Evolutionary conservation across 2,329 filamentous ascomycete species (phyloP), one percentile per base, ranked within the genome.

Genomic region (Apiospora pterosperma): DNA sequence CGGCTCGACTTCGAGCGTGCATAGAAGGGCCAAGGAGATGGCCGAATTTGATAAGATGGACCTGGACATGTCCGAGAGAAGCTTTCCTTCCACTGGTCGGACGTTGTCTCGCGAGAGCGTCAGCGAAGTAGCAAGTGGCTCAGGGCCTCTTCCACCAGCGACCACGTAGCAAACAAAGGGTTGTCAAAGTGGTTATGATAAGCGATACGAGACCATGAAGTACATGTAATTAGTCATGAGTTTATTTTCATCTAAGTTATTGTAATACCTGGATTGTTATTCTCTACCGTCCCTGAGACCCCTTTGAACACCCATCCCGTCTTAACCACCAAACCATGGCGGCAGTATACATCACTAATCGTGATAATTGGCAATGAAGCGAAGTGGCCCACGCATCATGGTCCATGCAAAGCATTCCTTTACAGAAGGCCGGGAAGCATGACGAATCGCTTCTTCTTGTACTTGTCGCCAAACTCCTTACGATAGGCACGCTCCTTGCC

Each of bases 401-500:
- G 10, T 61, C 59, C 34, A 39, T 60, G 23, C 2, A 36, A 10
- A 1, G 38, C 38, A 19, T 19, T 2, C 11, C 7, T n/a, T 58
- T 42, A 96, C 75, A 90, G 85, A 61, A 97, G 80, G 3, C 92
- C 92, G 3, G 96, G 93, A 65, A 97, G 78, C 80, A 97, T 91
- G 66, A 87, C 88, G 75, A 85, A 95, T 74, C 88, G 88, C 92
- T 99, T 98, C 84, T 90, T 94, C 89, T 95, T 94, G 82, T 99
- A 99, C 80, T 90, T 92, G 76, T 94, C 91, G 44, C 92, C 92
- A 78, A 98, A 97, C 77, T 97, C 92, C 78, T 91, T 90, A 72
- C 96, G 88, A 77, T 97, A 96, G 64, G 92, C 88, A 75, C 83
- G 87, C 85, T 99, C 96, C 86, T 97, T 98, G 84, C 93, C 95